Conservation (phyloP, 495 filamentous ascomycete genomes). For the Penicillium paxilli region DNA sequence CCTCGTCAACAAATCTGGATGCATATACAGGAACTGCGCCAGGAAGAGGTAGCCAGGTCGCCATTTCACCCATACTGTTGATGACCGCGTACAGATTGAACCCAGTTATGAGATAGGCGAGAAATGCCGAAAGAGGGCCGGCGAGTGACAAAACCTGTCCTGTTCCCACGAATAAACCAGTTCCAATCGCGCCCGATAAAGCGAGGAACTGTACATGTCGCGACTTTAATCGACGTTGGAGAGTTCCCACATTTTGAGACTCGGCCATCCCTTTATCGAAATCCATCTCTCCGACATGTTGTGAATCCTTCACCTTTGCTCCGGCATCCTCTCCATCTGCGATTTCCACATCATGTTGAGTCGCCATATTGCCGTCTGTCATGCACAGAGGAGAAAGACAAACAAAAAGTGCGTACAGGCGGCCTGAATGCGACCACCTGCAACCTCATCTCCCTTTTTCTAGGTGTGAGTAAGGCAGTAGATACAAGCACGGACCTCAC, state of each 20-base stretch:
- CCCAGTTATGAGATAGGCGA: conserved; percentile 66
- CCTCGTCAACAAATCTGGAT: conserved; percentile 63
- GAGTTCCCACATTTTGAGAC: conserved; percentile 10
- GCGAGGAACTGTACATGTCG: conserved; percentile 67
- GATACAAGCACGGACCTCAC: too few species aligned
- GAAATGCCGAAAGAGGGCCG: conserved; percentile 63
- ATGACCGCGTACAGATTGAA: conserved; percentile 54
- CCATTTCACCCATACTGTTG: conserved; percentile 62
- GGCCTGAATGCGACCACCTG: too few species aligned
- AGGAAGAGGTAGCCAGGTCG: conserved; percentile 68
- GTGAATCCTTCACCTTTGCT: not conserved
- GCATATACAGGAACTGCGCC: conserved; percentile 68
- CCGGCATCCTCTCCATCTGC: not conserved
- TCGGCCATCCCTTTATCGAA: not conserved
- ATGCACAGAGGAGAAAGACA: too few species aligned
- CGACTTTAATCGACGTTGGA: conserved; percentile 57
- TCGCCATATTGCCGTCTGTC: too few species aligned
- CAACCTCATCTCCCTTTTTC: too few species aligned
- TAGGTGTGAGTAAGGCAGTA: too few species aligned
- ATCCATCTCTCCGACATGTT: not conserved
- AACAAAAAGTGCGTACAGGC: too few species aligned
- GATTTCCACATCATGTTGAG: too few species aligned
- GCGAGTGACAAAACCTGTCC: conserved; percentile 60
- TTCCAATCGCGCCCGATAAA: conserved; percentile 57
- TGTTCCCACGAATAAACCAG: conserved; percentile 69